Conservation (phyloP, 371 early-diverging fungal genomes). For the Rhizopus delemar region DNA sequence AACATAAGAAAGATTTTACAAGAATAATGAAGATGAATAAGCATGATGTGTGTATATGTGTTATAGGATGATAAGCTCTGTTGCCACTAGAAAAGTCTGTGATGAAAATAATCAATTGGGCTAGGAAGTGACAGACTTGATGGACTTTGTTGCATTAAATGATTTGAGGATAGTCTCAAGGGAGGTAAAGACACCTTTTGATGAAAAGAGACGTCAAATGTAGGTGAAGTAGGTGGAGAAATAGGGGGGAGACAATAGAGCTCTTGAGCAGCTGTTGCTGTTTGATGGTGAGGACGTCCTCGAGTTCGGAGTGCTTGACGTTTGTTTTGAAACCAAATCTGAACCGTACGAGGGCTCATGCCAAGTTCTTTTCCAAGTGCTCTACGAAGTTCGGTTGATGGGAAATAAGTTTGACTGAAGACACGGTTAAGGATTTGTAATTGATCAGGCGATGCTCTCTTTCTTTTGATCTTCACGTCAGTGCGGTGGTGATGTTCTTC, state of each 20-base stretch:
- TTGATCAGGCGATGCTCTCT: conserved; percentile 51
- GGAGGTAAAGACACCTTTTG: conserved; percentile 28
- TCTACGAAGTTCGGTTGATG: conserved; percentile 75
- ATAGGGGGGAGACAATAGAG: conserved; percentile 51
- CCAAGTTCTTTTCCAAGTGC: conserved; percentile 81
- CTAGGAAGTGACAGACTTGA: conserved; percentile 30
- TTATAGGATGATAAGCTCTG: background rate
- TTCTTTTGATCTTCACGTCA: conserved; percentile 49
- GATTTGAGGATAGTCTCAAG: conserved; percentile 25
- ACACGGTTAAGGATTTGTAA: conserved; percentile 56
- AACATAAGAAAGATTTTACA: background rate
- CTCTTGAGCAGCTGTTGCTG: conserved; percentile 26
- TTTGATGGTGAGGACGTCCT: conserved; percentile 46
- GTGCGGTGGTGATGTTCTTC: conserved; percentile 11
- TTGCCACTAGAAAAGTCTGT: background rate
- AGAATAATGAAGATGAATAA: background rate
- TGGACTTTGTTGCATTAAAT: no score
- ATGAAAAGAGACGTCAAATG: conserved; percentile 13
- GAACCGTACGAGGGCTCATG: conserved; percentile 83
- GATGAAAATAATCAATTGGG: conserved; percentile 16
- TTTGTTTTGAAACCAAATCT: conserved; percentile 97
- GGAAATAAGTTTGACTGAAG: conserved; percentile 58
- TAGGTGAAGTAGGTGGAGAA: conserved; percentile 49
- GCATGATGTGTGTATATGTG: background rate
- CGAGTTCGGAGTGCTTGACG: conserved; percentile 64